Evolutionary conservation across 176 grass and related monocot genomes (phyloP), one percentile per base, ranked within the genome.

Genomic region (Oryza brachyantha): DNA sequence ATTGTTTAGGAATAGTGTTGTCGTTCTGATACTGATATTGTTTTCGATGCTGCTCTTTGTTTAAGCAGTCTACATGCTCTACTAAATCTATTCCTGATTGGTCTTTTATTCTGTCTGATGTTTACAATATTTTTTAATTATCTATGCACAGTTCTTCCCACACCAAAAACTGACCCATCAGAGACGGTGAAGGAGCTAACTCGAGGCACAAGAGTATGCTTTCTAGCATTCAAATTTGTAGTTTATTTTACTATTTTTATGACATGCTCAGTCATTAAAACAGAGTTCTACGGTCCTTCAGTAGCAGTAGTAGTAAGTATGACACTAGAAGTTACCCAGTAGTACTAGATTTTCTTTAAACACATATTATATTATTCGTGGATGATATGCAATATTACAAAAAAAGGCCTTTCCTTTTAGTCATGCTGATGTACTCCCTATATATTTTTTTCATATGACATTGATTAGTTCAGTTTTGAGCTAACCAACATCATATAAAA

Each of bases 81-180:
- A 66, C 6, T 57, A 55, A 41, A 83, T 58, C 11, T 41, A 36
- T 60, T 70, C 59, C 54, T 28, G 31, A 41, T 64, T 71, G 59
- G 19, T 28, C 29, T 63, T 75, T 40, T 60, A 38, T 76, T 63
- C 39, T 84, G 12, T 63, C 52, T 75, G 16, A 27, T 79, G n/a
- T 17, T 17, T 79, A n/a, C 43, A 38, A 26, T 55, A 55, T 87
- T 78, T 75, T 50, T 4, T 73, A 61, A 24, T 9, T 74, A 25
- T 81, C 27, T 34, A 70, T 52, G 54, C 52, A 81, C 90, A 89
- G 90, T 86, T 84, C 77, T 34, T 70, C 62, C 81, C 13, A n/a
- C 61, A 68, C 75, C 70, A 73, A 79, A 79, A 62, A 39, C 42
- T 76, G 63, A 76, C 32, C 48, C 61, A 41, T 79, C 68, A 10